Percentiles rank a stretch among this genome's conserved stretches.
Evolutionary conservation across 257 asterid species (phyloP).

Genomic region (Petunia axillaris): DNA sequence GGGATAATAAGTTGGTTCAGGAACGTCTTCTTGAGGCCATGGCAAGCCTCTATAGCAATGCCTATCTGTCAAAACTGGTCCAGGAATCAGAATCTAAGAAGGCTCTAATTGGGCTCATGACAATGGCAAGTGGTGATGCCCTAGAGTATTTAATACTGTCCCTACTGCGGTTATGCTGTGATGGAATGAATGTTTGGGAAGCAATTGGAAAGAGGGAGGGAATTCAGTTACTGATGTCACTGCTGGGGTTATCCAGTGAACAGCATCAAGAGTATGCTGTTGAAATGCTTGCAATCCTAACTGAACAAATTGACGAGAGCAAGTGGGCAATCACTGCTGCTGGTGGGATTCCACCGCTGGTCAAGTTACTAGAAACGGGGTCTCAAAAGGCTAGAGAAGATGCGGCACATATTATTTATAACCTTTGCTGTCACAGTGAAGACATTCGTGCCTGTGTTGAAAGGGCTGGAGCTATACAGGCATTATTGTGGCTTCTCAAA

Average conservation of each 20-base stretch:
- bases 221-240: conserved; percentile 74
- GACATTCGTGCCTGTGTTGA: conserved; percentile 76
- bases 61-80: conserved; percentile 44
- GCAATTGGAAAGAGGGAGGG: conserved; percentile 90
- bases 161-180: conserved; percentile 57
- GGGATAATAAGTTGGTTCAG: conserved; percentile 80
- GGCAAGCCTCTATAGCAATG: conserved; percentile 74
- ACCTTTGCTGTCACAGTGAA: conserved; percentile 77
- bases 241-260: conserved; percentile 74
- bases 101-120: conserved; percentile 71
- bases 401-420: conserved; percentile 61
- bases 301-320: conserved; percentile 81
- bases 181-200: conserved; percentile 67
- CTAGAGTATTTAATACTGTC: conserved; percentile 68
- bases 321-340: conserved; percentile 97
- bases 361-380: conserved; percentile 72
- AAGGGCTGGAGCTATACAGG: conserved; percentile 79
- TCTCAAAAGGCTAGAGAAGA: conserved; percentile 68
- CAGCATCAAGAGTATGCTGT: conserved; percentile 84
- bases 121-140: conserved; percentile 67
- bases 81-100: conserved; percentile 70
- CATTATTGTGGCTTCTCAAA: conserved; percentile 72
- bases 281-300: conserved; percentile 72
- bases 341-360: conserved; percentile 94
- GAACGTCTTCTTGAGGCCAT: conserved; percentile 88